These are phyloP conservation scores for Asterella californica DNA, from an alignment of 225 moss, liverwort and hornwort genomes.

Conservation along the genomic window DNA sequence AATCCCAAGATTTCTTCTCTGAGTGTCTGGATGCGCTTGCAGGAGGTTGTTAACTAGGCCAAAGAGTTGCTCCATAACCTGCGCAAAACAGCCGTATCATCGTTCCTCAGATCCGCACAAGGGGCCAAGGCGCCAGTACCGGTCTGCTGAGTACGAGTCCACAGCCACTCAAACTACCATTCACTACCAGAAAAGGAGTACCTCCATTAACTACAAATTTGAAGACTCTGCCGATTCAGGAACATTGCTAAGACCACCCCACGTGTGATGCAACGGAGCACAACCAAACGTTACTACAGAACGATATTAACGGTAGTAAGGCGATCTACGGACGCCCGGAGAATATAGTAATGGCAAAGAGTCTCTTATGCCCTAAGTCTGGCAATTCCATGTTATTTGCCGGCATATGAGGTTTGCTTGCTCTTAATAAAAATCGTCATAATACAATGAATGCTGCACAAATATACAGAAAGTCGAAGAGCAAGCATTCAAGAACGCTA, in stretches of 20 bases:
- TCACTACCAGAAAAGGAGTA: not conserved
- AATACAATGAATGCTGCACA: constrained; percentile 28
- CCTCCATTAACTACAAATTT: not conserved
- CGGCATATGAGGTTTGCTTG: constrained; percentile 15
- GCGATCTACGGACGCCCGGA: not conserved
- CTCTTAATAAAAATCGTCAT: constrained; percentile 11
- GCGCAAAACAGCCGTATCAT: constrained; percentile 9
- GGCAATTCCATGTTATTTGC: constrained; percentile 7
- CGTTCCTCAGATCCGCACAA: not conserved
- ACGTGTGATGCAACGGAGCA: not conserved
- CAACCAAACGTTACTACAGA: not conserved
- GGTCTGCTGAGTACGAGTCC: not conserved
- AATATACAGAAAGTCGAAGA: constrained; percentile 13
- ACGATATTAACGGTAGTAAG: not conserved
- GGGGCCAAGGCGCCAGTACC: not conserved
- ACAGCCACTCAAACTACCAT: not conserved
- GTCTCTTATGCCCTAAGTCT: constrained; percentile 1
- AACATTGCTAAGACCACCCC: not conserved
- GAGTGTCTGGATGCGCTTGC: constrained; percentile 85
- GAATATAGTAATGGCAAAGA: not conserved
- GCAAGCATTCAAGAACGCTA: constrained; percentile 16
- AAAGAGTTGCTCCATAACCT: constrained; percentile 99
- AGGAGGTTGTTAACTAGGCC: constrained; percentile 91
- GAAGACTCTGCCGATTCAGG: too few relatives aligned
- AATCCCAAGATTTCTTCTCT: constrained; percentile 75